phyloP scores from a whole-genome alignment of 139 green algal species.

The Nannochloris sp. region DNA sequence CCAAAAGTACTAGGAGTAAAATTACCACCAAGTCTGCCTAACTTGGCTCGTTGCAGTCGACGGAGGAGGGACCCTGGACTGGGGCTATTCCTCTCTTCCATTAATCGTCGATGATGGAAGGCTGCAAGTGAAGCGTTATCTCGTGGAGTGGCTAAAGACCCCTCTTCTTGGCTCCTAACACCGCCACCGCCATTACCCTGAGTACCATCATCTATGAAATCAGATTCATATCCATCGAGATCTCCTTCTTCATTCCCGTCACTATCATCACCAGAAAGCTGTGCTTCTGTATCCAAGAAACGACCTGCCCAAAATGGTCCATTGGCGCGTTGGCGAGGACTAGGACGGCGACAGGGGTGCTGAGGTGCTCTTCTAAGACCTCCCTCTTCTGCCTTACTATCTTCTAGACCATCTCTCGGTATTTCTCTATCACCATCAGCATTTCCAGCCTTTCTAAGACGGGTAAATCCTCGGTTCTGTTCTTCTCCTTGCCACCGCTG shows the following conservation, averaged over 20 bases:
- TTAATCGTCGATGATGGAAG: neutral
- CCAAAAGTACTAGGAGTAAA: neutral
- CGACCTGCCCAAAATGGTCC: neutral
- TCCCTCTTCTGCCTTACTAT: no score
- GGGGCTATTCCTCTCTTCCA: neutral
- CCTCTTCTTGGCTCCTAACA: no score
- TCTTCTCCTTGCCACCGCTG: no score
- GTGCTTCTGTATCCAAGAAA: neutral
- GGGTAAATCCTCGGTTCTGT: no score
- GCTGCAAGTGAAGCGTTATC: neutral
- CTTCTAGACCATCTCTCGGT: no score
- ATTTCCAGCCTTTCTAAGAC: no score
- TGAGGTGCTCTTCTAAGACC: no score
- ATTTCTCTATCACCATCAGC: no score
- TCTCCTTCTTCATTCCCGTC: neutral
- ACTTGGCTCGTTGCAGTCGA: neutral
- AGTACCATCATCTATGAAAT: slow-evolving; percentile 7
- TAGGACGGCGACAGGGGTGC: no score
- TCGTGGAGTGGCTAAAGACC: neutral
- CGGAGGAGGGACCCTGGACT: neutral
- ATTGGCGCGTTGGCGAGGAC: no score
- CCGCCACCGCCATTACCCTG: no score
- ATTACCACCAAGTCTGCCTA: neutral
- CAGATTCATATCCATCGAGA: neutral
- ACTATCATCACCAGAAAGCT: neutral